These are phyloP conservation scores for Microthyrium microscopicum DNA, from an alignment of 2,329 filamentous ascomycete genomes.

Conservation along the genomic window DNA sequence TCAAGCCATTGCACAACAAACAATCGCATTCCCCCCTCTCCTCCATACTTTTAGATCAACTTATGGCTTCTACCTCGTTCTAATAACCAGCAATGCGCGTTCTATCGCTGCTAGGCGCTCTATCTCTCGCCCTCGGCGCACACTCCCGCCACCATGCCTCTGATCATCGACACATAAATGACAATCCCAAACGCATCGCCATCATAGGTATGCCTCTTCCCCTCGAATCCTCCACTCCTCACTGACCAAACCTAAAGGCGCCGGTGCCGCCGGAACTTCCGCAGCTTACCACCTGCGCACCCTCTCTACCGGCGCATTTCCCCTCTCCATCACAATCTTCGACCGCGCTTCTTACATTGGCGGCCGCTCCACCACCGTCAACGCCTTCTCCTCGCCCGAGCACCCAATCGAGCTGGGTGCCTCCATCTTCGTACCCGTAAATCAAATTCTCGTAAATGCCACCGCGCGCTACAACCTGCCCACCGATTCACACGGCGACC, in stretches of 20 bases:
- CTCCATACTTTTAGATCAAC: too few relatives aligned
- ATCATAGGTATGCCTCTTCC: conserved; percentile 1
- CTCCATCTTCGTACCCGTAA: conserved; percentile 77
- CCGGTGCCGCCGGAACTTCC: conserved; percentile 76
- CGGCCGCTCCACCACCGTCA: conserved; percentile 72
- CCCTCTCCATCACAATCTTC: conserved; percentile 71
- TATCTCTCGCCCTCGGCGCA: too few relatives aligned
- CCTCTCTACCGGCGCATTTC: conserved; percentile 45
- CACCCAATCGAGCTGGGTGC: conserved; percentile 73
- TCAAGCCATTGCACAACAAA: too few relatives aligned
- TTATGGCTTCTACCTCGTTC: too few relatives aligned
- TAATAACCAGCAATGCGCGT: too few relatives aligned
- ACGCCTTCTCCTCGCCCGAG: conserved; percentile 47
- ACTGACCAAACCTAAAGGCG: conserved; percentile 48
- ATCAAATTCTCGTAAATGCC: conserved; percentile 65
- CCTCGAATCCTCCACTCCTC: not conserved
- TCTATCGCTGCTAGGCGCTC: too few relatives aligned
- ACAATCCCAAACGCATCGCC: conserved; percentile 1
- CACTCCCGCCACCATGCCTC: too few relatives aligned
- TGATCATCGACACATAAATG: too few relatives aligned
- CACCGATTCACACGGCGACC: conserved; percentile 23
- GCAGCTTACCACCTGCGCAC: conserved; percentile 67
- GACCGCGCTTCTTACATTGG: conserved; percentile 65
- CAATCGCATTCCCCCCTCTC: too few relatives aligned
- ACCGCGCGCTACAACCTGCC: conserved; percentile 54